Evolutionary conservation across 306 rosid genomes (phyloP), one percentile per base, ranked within the genome.

Genomic region (Quercus gilva): DNA sequence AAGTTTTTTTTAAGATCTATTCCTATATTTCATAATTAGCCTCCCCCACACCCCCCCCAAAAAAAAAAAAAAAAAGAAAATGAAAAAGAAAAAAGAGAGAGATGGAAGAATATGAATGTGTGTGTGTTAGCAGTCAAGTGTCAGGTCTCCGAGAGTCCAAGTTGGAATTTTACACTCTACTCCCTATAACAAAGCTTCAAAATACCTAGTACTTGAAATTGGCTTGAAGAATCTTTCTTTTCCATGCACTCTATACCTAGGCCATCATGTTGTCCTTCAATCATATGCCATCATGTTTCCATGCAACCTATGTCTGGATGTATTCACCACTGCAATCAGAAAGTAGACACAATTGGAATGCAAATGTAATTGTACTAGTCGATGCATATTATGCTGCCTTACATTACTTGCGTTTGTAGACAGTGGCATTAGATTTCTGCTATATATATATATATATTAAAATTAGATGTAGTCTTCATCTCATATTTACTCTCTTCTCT

Each of bases 341-440:
- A 8, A 58, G 64, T 58, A 58, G 64, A 58, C 28, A 21, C 63
- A 58, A 21, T 78, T 29, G 3, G n/a, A 25, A 52, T 81, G 31
- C 60, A 51, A 75, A 74, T 45, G 21, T 83, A 55, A 76, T 28
- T 81, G 74, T 71, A 59, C n/a, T n/a, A n/a, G n/a, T n/a, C n/a
- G n/a, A n/a, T n/a, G n/a, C n/a, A n/a, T n/a, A n/a, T n/a, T n/a
- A n/a, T n/a, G n/a, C n/a, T n/a, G n/a, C n/a, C n/a, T n/a, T n/a
- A n/a, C n/a, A n/a, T n/a, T n/a, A n/a, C n/a, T n/a, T n/a, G n/a
- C n/a, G n/a, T n/a, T 28, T 81, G 74, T 71, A 59, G 51, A 69
- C 41, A 69, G 59, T 45, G 31, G 67, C 58, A 5, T 49, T 69
- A 79, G 78, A 20, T 78, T 82, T 74, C 33, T 29, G 45, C 69